phyloP scores from a whole-genome alignment of 345 rosid species.

The Pistacia vera region DNA sequence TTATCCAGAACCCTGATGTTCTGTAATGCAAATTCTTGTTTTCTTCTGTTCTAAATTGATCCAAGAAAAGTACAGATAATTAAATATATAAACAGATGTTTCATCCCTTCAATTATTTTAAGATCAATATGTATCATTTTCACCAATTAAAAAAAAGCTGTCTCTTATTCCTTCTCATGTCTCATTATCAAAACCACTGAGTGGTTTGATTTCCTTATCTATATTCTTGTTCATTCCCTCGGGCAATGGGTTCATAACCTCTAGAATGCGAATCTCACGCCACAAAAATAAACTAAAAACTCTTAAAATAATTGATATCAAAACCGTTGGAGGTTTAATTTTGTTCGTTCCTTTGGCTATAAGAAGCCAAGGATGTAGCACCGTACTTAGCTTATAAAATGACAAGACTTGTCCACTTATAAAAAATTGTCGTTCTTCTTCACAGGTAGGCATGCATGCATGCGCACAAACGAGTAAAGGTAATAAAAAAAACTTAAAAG shows the following conservation, averaged over 20 bases:
- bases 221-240: background rate
- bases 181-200: too few species aligned
- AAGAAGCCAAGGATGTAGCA: slow-evolving; percentile 29
- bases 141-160: too few species aligned
- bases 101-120: too few species aligned
- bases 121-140: too few species aligned
- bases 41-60: too few species aligned
- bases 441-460: slow-evolving; percentile 11
- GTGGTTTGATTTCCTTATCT: background rate
- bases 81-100: too few species aligned
- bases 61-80: too few species aligned
- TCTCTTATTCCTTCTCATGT: too few species aligned
- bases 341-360: slow-evolving; percentile 11
- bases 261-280: background rate
- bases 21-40: too few species aligned
- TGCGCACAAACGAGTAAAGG: slow-evolving; percentile 13
- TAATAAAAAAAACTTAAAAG: background rate
- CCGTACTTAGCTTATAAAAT: background rate
- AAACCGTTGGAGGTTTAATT: slow-evolving; percentile 15
- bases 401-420: slow-evolving; percentile 28
- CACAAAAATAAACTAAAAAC: background rate
- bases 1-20: too few species aligned
- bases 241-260: background rate
- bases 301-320: background rate
- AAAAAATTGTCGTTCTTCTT: slow-evolving; percentile 1